These are phyloP conservation scores for Chionographis japonica DNA, from an alignment of 106 monocot genomes.

Conservation along the genomic window DNA sequence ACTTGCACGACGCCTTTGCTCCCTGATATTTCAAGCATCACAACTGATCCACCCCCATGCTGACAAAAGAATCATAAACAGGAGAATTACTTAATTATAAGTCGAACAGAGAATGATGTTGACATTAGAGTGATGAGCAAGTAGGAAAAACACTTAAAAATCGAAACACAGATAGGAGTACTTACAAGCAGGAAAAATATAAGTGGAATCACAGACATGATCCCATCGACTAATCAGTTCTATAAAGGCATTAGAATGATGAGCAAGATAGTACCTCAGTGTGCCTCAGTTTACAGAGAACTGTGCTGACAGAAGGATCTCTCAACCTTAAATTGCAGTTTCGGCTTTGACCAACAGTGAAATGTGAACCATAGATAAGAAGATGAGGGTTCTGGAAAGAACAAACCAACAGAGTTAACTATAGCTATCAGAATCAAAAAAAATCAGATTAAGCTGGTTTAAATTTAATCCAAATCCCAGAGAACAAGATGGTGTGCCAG, in stretches of 20 bases:
- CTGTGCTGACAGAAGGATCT: slow-evolving; percentile 33
- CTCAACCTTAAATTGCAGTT: slow-evolving; percentile 48
- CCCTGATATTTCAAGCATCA: slow-evolving; percentile 59
- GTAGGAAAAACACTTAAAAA: too few species aligned
- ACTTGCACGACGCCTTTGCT: slow-evolving; percentile 60
- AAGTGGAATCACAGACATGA: too few species aligned
- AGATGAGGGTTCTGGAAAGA: slow-evolving; percentile 46
- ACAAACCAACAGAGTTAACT: neutral
- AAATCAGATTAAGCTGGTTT: neutral
- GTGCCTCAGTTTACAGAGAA: slow-evolving; percentile 47
- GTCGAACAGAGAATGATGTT: neutral
- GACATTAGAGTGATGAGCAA: too few species aligned
- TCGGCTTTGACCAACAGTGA: slow-evolving; percentile 51
- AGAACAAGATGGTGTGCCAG: too few species aligned
- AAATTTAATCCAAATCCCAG: neutral
- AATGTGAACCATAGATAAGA: slow-evolving; percentile 22
- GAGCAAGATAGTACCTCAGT: slow-evolving; percentile 27
- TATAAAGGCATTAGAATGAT: neutral
- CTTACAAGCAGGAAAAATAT: neutral
- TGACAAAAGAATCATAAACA: slow-evolving; percentile 15
- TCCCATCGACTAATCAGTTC: too few species aligned
- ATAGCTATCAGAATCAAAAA: neutral
- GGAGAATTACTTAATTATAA: neutral
- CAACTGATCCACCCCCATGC: slow-evolving; percentile 34
- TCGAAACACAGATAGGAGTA: too few species aligned